A percentile compares a stretch with the other conserved stretches of the same genome.
Evolutionary conservation across 768 basidiomycete species (phyloP).

Genomic region (Suillus luteus): DNA sequence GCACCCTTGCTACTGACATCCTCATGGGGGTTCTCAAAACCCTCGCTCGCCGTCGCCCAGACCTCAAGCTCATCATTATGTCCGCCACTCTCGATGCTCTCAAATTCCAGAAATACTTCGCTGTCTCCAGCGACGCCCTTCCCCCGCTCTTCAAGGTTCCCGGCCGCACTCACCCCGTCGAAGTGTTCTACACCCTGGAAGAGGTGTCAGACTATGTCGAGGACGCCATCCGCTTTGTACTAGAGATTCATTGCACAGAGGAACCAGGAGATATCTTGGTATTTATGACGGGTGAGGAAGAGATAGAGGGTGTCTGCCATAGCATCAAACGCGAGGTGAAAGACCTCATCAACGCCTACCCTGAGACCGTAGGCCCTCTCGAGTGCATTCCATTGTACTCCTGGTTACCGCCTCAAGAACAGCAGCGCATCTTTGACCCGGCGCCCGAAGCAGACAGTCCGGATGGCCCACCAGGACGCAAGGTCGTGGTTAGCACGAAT

Average conservation of each 20-base stretch:
- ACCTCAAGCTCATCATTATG: conserved; percentile 98
- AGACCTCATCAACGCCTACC: conserved; percentile 70
- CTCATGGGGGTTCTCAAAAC: conserved; percentile 95
- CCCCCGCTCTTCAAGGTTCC: conserved; percentile 91
- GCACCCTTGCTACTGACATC: conserved; percentile 96
- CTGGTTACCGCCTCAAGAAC: conserved; percentile 89
- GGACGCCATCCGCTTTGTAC: conserved; percentile 91
- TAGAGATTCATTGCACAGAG: conserved; percentile 97
- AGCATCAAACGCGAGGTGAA: conserved; percentile 93
- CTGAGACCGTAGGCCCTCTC: conserved; percentile 80
- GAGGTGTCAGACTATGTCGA: conserved; percentile 97
- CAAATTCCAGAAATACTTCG: conserved; percentile 97
- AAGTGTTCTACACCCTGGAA: conserved; percentile 91
- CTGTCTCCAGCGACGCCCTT: conserved; percentile 38
- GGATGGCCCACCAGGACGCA: conserved; percentile 83
- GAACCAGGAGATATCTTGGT: conserved; percentile 90
- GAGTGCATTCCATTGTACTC: conserved; percentile 94
- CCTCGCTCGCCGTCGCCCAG: conserved; percentile 75
- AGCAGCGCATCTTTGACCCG: conserved; percentile 95
- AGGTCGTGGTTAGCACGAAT: conserved; percentile 94
- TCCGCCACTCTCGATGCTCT: conserved; percentile 95
- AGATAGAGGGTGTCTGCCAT: conserved; percentile 94
- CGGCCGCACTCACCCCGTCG: conserved; percentile 92
- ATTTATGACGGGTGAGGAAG: conserved; percentile 98
- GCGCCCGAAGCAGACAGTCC: conserved; percentile 63